These are phyloP conservation scores for Coccomyxa sp. DNA, from an alignment of 139 green algal species.

Conservation along the genomic window DNA sequence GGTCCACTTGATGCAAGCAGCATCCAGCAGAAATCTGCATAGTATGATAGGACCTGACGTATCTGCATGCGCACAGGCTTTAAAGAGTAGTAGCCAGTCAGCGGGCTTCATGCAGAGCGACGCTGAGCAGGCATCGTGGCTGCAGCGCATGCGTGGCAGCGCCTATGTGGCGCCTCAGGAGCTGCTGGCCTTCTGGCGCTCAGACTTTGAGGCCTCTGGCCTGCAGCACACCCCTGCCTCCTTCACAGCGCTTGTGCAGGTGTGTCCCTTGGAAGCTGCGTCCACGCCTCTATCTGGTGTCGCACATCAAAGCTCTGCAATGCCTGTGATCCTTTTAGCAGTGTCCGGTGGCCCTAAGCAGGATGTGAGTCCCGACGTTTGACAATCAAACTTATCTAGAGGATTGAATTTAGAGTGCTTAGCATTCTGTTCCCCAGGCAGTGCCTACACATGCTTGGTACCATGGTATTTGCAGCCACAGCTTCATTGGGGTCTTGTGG, in stretches of 20 bases:
- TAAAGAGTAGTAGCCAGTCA: too few species aligned
- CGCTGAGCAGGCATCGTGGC: neutral
- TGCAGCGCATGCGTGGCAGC: neutral
- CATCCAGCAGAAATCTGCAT: too few species aligned
- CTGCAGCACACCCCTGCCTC: conserved; percentile 12
- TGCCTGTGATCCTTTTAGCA: neutral
- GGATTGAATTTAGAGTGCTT: neutral
- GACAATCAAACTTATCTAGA: neutral
- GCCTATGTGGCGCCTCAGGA: neutral
- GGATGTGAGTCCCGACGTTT: neutral
- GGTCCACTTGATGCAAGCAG: too few species aligned
- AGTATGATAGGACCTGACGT: too few species aligned
- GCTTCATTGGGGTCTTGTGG: neutral
- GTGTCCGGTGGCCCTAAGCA: neutral
- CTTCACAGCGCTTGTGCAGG: conserved; percentile 12
- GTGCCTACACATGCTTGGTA: neutral
- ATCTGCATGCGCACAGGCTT: too few species aligned
- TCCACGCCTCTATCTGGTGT: neutral
- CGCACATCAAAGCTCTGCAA: too few species aligned
- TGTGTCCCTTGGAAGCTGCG: neutral
- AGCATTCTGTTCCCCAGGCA: neutral
- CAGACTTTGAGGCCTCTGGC: conserved; percentile 12
- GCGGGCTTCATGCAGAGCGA: neutral
- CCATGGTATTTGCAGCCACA: neutral
- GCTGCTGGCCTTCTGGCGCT: conserved; percentile 4